A percentile compares a stretch with the other conserved stretches of the same genome.
These are phyloP conservation scores for Amauroascus niger DNA, from an alignment of 2,329 filamentous ascomycete species.

Conservation along the genomic window DNA sequence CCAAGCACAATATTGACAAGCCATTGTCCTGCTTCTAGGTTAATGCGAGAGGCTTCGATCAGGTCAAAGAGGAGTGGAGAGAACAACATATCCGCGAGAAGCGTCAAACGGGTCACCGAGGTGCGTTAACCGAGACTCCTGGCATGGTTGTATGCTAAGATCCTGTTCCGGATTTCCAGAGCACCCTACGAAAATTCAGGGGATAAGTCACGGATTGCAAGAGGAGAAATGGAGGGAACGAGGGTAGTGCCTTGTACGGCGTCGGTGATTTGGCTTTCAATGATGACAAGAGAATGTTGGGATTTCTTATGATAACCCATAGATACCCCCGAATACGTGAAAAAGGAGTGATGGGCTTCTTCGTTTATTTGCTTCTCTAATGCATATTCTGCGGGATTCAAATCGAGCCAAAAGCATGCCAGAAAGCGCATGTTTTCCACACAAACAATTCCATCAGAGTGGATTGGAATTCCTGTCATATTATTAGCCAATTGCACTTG, in stretches of 20 bases:
- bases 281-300: background rate
- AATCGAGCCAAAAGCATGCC: too few relatives aligned
- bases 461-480: too few relatives aligned
- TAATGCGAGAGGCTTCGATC: slow-evolving; percentile 72
- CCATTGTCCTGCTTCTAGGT: slow-evolving; percentile 36
- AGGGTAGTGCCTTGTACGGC: background rate
- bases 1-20: slow-evolving; percentile 3
- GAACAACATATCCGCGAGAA: slow-evolving; percentile 61
- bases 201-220: slow-evolving; percentile 39
- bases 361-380: too few relatives aligned
- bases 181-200: slow-evolving; percentile 58
- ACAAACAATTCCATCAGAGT: too few relatives aligned
- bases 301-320: background rate
- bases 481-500: too few relatives aligned
- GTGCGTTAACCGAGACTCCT: slow-evolving; percentile 38
- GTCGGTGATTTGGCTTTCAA: background rate
- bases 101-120: slow-evolving; percentile 66
- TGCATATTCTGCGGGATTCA: too few relatives aligned
- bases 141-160: background rate
- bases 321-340: background rate
- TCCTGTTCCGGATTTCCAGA: slow-evolving; percentile 34
- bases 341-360: background rate
- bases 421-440: too few relatives aligned
- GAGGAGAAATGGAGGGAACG: background rate
- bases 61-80: slow-evolving; percentile 65